Evolutionary conservation across 441 rosid species (phyloP).

Genomic region (Sinapis alba): DNA sequence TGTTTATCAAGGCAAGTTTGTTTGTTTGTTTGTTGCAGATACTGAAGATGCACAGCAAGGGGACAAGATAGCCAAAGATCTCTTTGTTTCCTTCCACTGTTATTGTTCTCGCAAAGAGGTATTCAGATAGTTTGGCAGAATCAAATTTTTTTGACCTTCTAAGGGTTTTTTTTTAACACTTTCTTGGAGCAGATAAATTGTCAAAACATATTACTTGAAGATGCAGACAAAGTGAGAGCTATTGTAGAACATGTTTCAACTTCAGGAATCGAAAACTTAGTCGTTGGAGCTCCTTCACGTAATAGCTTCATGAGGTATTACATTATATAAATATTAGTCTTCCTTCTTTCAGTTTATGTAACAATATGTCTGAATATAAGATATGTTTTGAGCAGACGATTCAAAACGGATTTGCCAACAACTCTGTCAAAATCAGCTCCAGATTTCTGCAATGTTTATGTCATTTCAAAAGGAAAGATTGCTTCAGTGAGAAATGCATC

Average conservation of each 20-base stretch:
- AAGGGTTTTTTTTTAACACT: not conserved
- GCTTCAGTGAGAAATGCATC: conserved; percentile 68
- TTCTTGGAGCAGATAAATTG: conserved; percentile 51
- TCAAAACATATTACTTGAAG: conserved; percentile 64
- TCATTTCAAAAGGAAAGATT: conserved; percentile 77
- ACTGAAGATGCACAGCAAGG: conserved; percentile 34
- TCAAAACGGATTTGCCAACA: conserved; percentile 73
- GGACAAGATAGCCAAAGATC: conserved; percentile 58
- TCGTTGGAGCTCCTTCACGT: conserved; percentile 67
- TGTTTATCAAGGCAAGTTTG: not conserved
- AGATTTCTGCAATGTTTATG: conserved; percentile 86
- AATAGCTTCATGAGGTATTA: conserved; percentile 67
- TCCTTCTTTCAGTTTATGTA: conserved; percentile 9
- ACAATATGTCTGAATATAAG: not conserved
- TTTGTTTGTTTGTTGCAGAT: conserved; percentile 5
- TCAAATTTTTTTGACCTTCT: not conserved
- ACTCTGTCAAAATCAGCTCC: conserved; percentile 71
- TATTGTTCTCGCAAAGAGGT: conserved; percentile 88
- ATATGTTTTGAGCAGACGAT: conserved; percentile 49
- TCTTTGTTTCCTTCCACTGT: conserved; percentile 74
- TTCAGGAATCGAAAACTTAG: conserved; percentile 69
- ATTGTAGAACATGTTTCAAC: conserved; percentile 63
- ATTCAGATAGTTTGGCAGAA: not conserved
- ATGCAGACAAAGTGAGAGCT: conserved; percentile 62
- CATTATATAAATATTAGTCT: not conserved